These are phyloP conservation scores for Syzygium malaccense DNA, from an alignment of 441 rosid genomes.

Conservation along the genomic window DNA sequence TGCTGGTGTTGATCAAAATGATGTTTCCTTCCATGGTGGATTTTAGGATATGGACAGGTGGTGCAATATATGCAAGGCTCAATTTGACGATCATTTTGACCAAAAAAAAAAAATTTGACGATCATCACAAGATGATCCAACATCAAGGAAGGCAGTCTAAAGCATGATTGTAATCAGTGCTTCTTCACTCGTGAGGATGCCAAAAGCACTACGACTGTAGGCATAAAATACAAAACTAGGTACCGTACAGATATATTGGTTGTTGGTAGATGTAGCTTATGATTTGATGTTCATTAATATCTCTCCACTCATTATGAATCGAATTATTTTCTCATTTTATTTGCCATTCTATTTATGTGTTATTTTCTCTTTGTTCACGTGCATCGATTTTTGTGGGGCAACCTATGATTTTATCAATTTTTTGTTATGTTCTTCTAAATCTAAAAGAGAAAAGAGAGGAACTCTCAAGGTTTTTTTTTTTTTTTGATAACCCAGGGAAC, in stretches of 20 bases:
- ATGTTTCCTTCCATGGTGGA: background rate
- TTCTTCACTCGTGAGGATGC: background rate
- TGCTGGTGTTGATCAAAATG: background rate
- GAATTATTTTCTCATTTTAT: background rate
- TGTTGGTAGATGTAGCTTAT: background rate
- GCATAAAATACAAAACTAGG: background rate
- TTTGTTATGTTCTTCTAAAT: too few species aligned
- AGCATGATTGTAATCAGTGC: background rate
- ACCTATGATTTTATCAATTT: background rate
- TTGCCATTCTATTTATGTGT: background rate
- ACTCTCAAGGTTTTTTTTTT: too few species aligned
- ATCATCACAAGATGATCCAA: background rate
- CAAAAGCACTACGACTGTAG: background rate
- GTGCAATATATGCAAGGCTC: background rate
- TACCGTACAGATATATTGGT: background rate
- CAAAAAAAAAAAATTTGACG: too few species aligned
- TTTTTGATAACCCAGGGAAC: too few species aligned
- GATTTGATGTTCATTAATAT: background rate
- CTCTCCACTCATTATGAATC: background rate
- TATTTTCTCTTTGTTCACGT: background rate
- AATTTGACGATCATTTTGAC: too few species aligned
- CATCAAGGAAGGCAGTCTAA: background rate
- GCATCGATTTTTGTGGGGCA: background rate
- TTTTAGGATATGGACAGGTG: background rate
- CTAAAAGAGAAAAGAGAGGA: too few species aligned